These are phyloP conservation scores for Evansstolkia leycettana DNA, from an alignment of 495 filamentous ascomycete species.

Conservation along the genomic window DNA sequence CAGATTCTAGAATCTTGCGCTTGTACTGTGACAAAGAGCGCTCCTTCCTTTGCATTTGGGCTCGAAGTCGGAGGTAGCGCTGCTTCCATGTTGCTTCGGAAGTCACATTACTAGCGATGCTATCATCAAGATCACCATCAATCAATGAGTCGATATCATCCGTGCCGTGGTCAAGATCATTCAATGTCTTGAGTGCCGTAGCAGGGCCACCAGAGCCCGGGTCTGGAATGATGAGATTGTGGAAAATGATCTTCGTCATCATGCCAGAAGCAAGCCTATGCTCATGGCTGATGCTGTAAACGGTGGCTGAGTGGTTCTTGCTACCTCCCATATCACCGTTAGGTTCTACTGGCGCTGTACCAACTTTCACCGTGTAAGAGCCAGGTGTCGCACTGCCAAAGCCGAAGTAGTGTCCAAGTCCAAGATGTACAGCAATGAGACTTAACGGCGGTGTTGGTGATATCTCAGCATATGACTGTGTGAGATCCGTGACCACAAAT, in stretches of 20 bases:
- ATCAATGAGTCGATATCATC: constrained; percentile 12
- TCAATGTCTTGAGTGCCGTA: constrained; percentile 1
- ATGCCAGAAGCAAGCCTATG: constrained; percentile 17
- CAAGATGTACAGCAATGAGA: constrained; percentile 24
- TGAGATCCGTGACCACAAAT: constrained; percentile 20
- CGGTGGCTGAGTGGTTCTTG: no score
- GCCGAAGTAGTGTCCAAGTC: constrained; percentile 27
- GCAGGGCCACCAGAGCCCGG: constrained; percentile 3
- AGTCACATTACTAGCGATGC: constrained; percentile 10
- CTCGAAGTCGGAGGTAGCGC: constrained; percentile 31
- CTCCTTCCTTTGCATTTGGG: constrained; percentile 39
- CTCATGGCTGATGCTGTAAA: constrained; percentile 21
- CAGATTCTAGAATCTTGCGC: constrained; percentile 43
- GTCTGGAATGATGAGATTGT: constrained; percentile 12
- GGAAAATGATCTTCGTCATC: constrained; percentile 19
- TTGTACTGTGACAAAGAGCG: constrained; percentile 36
- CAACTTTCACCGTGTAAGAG: constrained; percentile 13
- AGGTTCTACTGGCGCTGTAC: no score
- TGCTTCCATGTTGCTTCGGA: constrained; percentile 32
- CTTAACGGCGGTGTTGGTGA: constrained; percentile 11
- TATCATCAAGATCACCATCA: constrained; percentile 22
- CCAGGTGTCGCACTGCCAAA: constrained; percentile 12
- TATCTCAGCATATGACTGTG: constrained; percentile 16
- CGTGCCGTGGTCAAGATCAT: constrained; percentile 7
- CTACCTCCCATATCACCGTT: no score